Percentiles rank a stretch among this genome's conserved stretches.
Conservation (phyloP, 78 protist genomes). For the Dictyostelium citrinum region DNA sequence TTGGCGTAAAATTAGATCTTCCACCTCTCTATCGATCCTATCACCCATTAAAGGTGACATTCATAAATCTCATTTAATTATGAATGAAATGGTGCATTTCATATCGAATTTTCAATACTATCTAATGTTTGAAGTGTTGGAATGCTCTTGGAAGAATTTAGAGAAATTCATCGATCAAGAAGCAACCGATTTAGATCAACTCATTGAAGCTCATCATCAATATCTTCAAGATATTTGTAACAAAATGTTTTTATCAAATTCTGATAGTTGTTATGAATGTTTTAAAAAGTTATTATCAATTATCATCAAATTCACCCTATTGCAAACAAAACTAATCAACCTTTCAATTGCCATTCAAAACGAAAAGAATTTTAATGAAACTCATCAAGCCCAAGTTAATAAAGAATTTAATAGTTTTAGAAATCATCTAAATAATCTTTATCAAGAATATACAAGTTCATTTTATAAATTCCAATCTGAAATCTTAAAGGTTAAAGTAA, state of each 20-base stretch:
- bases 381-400: not conserved
- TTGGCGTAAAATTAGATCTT: conserved; percentile 31
- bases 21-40: not conserved
- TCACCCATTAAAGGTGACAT: not conserved
- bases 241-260: conserved; percentile 28
- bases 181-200: conserved; percentile 65
- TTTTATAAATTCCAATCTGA: conserved; percentile 32
- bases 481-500: not conserved
- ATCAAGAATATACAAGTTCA: conserved; percentile 13
- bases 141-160: conserved; percentile 72
- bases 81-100: conserved; percentile 81
- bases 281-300: conserved; percentile 11
- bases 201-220: conserved; percentile 67
- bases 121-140: conserved; percentile 85
- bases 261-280: conserved; percentile 27
- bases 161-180: not conserved
- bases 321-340: not conserved
- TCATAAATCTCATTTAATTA: conserved; percentile 35
- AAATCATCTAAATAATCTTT: not conserved
- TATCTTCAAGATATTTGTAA: conserved; percentile 49
- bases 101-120: conserved; percentile 78
- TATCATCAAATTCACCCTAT: conserved; percentile 9
- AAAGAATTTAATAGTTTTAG: conserved; percentile 9
- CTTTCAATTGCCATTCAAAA: conserved; percentile 20
- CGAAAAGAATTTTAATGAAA: not conserved